These are phyloP conservation scores for Cladophialophora yegresii DNA, from an alignment of 2,329 filamentous ascomycete genomes.

Conservation along the genomic window DNA sequence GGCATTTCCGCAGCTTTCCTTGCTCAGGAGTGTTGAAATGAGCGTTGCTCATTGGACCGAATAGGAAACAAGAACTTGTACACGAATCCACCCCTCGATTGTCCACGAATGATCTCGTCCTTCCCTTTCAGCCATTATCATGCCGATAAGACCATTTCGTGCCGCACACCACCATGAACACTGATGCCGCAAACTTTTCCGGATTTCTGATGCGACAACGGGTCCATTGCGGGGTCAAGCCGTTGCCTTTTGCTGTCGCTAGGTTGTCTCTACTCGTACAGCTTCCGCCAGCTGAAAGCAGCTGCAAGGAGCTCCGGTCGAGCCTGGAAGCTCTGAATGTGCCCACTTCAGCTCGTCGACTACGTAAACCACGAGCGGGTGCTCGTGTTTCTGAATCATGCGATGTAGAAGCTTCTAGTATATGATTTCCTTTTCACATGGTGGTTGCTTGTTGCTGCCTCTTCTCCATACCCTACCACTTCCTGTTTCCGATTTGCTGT, in stretches of 20 bases:
- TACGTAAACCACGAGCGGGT: not conserved
- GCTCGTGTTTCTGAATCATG: not conserved
- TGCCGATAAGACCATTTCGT: slow-evolving; percentile 17
- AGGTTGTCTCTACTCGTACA: not conserved
- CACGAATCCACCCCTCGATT: not conserved
- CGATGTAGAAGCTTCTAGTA: not conserved
- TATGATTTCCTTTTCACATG: not conserved
- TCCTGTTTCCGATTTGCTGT: slow-evolving; percentile 1
- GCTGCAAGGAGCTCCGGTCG: slow-evolving; percentile 3
- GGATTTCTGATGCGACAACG: slow-evolving; percentile 1
- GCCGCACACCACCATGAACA: not conserved
- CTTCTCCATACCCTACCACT: slow-evolving; percentile 4
- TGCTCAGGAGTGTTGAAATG: not conserved
- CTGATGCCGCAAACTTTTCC: not conserved
- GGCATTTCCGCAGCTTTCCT: slow-evolving; percentile 15
- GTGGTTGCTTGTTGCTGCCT: not conserved
- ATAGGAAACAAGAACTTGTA: not conserved
- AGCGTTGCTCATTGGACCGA: slow-evolving; percentile 14
- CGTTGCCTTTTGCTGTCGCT: not conserved
- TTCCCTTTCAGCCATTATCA: slow-evolving; percentile 3
- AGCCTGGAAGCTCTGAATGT: slow-evolving; percentile 6
- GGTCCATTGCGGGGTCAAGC: slow-evolving; percentile 11
- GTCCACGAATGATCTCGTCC: not conserved
- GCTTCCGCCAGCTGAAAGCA: not conserved
- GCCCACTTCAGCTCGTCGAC: slow-evolving; percentile 3